A percentile compares a stretch with the other conserved stretches of the same genome.
phyloP scores from a whole-genome alignment of 257 asterid species.

The Fraxinus americana region DNA sequence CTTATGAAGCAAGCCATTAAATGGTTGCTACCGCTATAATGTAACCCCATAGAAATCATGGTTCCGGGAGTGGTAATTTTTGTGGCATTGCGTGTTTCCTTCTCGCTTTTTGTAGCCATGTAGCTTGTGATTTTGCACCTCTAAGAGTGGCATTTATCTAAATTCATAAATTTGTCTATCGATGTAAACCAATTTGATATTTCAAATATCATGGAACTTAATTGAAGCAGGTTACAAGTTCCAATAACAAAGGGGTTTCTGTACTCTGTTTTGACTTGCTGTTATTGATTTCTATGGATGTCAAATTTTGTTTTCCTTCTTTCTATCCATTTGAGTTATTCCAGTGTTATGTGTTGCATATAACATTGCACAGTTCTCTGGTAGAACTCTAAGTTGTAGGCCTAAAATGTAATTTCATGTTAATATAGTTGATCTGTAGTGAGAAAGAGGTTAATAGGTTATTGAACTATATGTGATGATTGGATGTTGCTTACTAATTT shows the following conservation, averaged over 20 bases:
- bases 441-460: background rate
- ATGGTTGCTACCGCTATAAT: background rate
- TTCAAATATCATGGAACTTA: background rate
- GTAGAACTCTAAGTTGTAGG: background rate
- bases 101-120: slow-evolving; percentile 4
- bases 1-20: background rate
- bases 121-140: slow-evolving; percentile 11
- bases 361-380: background rate
- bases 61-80: background rate
- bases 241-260: background rate
- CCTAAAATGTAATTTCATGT: background rate
- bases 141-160: slow-evolving; percentile 7
- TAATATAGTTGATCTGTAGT: background rate
- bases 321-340: background rate
- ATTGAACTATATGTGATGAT: background rate
- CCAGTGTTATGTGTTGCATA: background rate
- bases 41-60: background rate
- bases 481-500: slow-evolving; percentile 3
- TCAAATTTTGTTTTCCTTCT: background rate
- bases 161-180: slow-evolving; percentile 8
- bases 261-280: background rate
- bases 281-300: background rate
- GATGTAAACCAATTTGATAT: background rate
- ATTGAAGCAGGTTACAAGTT: background rate
- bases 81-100: background rate